Conservation (phyloP, 345 rosid species). For the Durio zibethinus region DNA sequence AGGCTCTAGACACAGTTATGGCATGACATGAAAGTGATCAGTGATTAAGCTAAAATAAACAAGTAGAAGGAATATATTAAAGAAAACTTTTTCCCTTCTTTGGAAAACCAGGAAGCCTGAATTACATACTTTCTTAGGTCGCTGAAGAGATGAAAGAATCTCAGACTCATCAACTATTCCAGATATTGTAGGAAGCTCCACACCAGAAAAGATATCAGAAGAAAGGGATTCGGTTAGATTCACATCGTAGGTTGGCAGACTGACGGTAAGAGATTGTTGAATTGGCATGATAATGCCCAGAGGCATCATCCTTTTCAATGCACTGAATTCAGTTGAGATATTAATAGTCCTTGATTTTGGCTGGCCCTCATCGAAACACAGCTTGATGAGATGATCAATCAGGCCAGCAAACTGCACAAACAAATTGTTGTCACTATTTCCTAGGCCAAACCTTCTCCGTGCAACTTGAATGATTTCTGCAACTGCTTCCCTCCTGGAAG, state of each 20-base stretch:
- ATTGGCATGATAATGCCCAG: conserved; percentile 85
- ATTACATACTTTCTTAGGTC: conserved; percentile 73
- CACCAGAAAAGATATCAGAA: conserved; percentile 65
- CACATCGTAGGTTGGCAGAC: conserved; percentile 58
- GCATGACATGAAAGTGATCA: not conserved
- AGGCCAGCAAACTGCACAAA: conserved; percentile 86
- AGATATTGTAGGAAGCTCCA: conserved; percentile 80
- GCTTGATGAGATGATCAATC: conserved; percentile 82
- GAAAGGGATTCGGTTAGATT: conserved; percentile 44
- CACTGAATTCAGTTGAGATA: conserved; percentile 92
- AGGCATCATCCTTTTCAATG: conserved; percentile 98
- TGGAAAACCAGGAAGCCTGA: not conserved
- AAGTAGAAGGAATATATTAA: not conserved
- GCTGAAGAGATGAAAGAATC: conserved; percentile 96
- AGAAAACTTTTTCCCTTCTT: not conserved
- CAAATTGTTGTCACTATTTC: conserved; percentile 64
- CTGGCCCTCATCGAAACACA: conserved; percentile 91
- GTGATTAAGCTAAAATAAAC: not conserved
- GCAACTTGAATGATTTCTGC: conserved; percentile 93
- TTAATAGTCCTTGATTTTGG: conserved; percentile 72
- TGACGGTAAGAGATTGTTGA: conserved; percentile 89
- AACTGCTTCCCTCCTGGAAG: conserved; percentile 93
- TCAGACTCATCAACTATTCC: conserved; percentile 95
- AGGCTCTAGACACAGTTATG: not conserved
- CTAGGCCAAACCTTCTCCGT: conserved; percentile 64